phyloP scores from a whole-genome alignment of 192 early-diverging fungal genomes.

The Mycoemilia scoparia region DNA sequence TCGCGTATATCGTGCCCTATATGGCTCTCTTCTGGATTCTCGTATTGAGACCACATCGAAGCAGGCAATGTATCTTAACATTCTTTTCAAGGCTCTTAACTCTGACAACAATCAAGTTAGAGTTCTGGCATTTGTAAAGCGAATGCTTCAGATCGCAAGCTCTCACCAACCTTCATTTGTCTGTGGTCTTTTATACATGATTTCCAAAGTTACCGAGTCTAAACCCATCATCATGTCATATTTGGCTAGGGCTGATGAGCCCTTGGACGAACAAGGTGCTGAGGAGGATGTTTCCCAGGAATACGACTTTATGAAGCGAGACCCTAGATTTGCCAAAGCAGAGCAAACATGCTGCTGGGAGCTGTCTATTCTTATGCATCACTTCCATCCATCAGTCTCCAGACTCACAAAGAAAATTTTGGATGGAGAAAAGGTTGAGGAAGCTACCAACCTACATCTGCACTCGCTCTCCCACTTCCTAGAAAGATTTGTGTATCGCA shows the following conservation, averaged over 20 bases:
- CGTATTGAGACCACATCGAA: slow-evolving; percentile 59
- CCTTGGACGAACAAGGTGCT: slow-evolving; percentile 17
- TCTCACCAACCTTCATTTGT: slow-evolving; percentile 65
- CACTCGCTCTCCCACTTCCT: slow-evolving; percentile 86
- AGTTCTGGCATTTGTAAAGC: slow-evolving; percentile 74
- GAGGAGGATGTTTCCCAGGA: slow-evolving; percentile 4
- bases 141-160: slow-evolving; percentile 60
- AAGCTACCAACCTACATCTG: slow-evolving; percentile 59
- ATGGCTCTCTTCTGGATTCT: slow-evolving; percentile 72
- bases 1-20: slow-evolving; percentile 81
- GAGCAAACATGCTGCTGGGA: slow-evolving; percentile 83
- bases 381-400: slow-evolving; percentile 87
- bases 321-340: slow-evolving; percentile 69
- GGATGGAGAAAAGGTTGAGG: slow-evolving; percentile 41
- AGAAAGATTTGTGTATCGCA: slow-evolving; percentile 88
- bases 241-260: slow-evolving; percentile 30
- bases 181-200: slow-evolving; percentile 65
- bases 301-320: slow-evolving; percentile 76
- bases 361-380: slow-evolving; percentile 51
- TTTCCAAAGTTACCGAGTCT: slow-evolving; percentile 47
- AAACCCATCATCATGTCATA: slow-evolving; percentile 33
- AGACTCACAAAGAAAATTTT: slow-evolving; percentile 61
- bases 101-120: slow-evolving; percentile 47
- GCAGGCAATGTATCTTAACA: slow-evolving; percentile 85
- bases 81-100: slow-evolving; percentile 69